A percentile compares a stretch with the other conserved stretches of the same genome.
phyloP scores from a whole-genome alignment of 352 stramenopile species.

The Phytopythium vexans region DNA sequence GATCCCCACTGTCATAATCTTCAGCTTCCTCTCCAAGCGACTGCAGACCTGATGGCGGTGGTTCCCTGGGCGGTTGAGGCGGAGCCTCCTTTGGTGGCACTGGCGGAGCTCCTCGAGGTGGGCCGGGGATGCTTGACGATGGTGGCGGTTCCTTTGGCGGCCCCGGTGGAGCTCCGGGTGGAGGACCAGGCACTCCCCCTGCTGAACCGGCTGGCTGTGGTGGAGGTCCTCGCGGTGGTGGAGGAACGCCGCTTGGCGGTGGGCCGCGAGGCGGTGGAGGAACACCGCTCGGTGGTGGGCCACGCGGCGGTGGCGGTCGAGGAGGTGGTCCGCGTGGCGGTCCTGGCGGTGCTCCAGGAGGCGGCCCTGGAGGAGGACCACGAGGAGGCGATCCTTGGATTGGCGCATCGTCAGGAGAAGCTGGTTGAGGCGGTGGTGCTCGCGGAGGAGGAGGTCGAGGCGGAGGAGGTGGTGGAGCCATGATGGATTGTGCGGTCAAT shows the following conservation, averaged over 20 bases:
- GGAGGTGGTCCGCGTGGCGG: slow-evolving; percentile 2
- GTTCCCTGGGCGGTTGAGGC: slow-evolving; percentile 46
- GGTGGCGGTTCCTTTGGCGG: too few species aligned
- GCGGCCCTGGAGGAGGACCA: not conserved
- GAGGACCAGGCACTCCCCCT: slow-evolving; percentile 3
- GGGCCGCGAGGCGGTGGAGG: slow-evolving; percentile 8
- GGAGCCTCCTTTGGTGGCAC: slow-evolving; percentile 43
- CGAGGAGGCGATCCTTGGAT: not conserved
- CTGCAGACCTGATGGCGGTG: slow-evolving; percentile 18
- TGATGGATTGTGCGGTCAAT: not conserved
- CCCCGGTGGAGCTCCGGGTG: slow-evolving; percentile 19
- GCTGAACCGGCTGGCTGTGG: slow-evolving; percentile 14
- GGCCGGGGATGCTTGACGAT: slow-evolving; percentile 14
- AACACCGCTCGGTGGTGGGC: slow-evolving; percentile 1
- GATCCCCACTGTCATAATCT: slow-evolving; percentile 3
- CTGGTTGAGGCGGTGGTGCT: slow-evolving; percentile 4
- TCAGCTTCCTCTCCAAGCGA: too few species aligned
- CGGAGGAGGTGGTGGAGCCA: slow-evolving; percentile 10
- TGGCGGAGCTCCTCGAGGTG: slow-evolving; percentile 42
- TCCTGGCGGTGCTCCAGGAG: slow-evolving; percentile 1
- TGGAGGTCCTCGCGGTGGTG: slow-evolving; percentile 12
- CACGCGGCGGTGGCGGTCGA: slow-evolving; percentile 1
- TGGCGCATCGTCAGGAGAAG: not conserved
- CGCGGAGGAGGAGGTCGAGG: slow-evolving; percentile 9
- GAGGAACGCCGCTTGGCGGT: slow-evolving; percentile 8